phyloP scores from a whole-genome alignment of 257 asterid genomes.

The Solanum bulbocastanum region DNA sequence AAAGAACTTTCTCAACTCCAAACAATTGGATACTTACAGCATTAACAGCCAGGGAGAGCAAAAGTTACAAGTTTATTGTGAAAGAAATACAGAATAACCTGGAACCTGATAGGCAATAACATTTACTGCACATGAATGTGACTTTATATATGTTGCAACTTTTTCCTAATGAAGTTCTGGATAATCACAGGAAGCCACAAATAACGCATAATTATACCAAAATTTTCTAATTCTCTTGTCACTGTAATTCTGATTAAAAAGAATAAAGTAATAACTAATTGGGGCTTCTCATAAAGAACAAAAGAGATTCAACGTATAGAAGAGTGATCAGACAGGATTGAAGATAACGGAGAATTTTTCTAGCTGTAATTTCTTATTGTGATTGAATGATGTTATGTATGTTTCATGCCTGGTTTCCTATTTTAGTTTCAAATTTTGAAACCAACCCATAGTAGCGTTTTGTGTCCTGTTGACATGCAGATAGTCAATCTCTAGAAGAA shows the following conservation, averaged over 20 bases:
- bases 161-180: not conserved
- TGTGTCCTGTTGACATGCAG: not conserved
- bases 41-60: not conserved
- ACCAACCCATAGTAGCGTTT: not conserved
- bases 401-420: not conserved
- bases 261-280: not conserved
- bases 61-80: not conserved
- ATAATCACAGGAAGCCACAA: not conserved
- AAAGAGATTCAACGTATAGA: not conserved
- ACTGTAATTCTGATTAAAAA: not conserved
- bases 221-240: not conserved
- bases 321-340: not conserved
- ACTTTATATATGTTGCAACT: not conserved
- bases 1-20: not conserved
- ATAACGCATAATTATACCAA: not conserved
- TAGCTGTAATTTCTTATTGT: not conserved
- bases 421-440: not conserved
- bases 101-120: not conserved
- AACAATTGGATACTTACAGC: not conserved
- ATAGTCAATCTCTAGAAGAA: not conserved
- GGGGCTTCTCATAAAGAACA: not conserved
- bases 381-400: not conserved
- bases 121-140: not conserved
- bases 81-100: not conserved
- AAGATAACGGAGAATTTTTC: not conserved